These are phyloP conservation scores for Ceratobasidium sp. DNA, from an alignment of 1,284 basidiomycete species.

Conservation along the genomic window DNA sequence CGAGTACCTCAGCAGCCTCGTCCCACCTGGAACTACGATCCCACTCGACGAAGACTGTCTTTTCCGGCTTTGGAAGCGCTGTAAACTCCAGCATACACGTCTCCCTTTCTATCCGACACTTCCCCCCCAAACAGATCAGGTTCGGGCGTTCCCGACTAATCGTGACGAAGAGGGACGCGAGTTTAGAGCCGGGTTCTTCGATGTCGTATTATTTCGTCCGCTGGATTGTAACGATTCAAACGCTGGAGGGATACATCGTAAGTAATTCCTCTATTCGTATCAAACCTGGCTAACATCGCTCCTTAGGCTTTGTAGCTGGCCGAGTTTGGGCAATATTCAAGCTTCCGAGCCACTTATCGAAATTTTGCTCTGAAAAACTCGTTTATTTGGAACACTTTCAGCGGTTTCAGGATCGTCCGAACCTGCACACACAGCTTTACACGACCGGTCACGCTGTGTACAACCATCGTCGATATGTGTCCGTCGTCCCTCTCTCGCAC, in stretches of 20 bases:
- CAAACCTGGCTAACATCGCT: no score
- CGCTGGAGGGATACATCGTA: not conserved
- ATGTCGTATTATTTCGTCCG: not conserved
- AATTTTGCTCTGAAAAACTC: not conserved
- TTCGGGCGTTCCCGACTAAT: not conserved
- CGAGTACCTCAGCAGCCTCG: not conserved
- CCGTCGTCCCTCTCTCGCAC: not conserved
- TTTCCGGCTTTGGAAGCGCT: not conserved
- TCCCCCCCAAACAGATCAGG: not conserved
- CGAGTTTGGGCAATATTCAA: constrained; percentile 22
- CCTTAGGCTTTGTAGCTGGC: constrained; percentile 17
- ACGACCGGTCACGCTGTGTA: not conserved
- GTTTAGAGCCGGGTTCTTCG: not conserved
- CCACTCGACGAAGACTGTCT: not conserved
- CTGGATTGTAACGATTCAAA: not conserved
- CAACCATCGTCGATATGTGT: not conserved
- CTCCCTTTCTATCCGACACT: not conserved
- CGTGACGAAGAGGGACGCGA: not conserved
- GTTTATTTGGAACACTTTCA: constrained; percentile 21
- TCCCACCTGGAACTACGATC: not conserved
- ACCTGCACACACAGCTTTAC: not conserved
- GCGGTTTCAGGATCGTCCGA: not conserved
- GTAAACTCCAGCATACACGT: not conserved
- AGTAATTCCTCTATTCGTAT: not conserved
- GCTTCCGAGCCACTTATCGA: not conserved